These are phyloP conservation scores for Cercospora citrullina DNA, from an alignment of 2,329 filamentous ascomycete species.

Conservation along the genomic window DNA sequence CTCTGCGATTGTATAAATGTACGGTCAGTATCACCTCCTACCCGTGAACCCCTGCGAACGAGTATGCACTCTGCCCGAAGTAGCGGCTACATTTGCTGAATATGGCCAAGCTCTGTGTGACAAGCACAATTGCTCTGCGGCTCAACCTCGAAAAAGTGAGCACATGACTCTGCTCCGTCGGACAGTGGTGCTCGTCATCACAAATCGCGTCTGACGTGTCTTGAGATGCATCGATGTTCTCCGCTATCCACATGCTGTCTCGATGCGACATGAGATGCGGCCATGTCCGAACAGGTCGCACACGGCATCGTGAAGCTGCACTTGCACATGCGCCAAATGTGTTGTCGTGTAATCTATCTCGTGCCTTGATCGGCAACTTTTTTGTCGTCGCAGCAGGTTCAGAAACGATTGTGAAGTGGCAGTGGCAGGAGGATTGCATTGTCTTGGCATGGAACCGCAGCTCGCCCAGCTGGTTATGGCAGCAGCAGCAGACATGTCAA, in stretches of 20 bases:
- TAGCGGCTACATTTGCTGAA: not conserved
- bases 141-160: not conserved
- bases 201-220: not conserved
- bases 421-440: not conserved
- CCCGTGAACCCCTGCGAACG: slow-evolving; percentile 1
- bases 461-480: not conserved
- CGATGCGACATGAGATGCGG: not conserved
- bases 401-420: not conserved
- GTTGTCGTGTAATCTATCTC: not conserved
- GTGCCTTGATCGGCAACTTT: not conserved
- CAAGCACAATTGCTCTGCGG: not conserved
- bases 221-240: not conserved
- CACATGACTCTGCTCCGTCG: not conserved
- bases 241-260: not conserved
- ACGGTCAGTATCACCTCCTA: not conserved
- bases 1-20: not conserved
- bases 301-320: not conserved
- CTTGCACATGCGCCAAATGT: not conserved
- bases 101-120: not conserved
- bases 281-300: not conserved
- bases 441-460: not conserved
- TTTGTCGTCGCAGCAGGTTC: not conserved
- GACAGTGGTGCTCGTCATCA: not conserved
- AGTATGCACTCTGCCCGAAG: not conserved
- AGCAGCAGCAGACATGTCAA: not conserved